Conservation (phyloP, 148 eudicot genomes). For the Camellia japonica region DNA sequence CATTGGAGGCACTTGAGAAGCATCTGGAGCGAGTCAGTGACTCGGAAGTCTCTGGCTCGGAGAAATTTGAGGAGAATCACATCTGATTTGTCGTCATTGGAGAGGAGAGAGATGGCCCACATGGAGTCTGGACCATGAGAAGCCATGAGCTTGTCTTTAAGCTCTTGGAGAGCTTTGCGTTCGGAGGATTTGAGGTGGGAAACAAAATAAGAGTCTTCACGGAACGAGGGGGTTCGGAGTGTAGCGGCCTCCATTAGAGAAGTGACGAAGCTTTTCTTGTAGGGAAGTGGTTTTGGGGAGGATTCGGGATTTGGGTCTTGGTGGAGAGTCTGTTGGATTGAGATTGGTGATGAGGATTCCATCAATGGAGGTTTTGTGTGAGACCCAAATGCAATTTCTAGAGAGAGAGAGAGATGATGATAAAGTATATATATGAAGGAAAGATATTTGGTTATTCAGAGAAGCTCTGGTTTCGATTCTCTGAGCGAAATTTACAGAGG, state of each 20-base stretch:
- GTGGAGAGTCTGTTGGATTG: slow-evolving; percentile 3
- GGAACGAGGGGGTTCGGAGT: slow-evolving; percentile 56
- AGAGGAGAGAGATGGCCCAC: slow-evolving; percentile 62
- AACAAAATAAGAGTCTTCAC: slow-evolving; percentile 75
- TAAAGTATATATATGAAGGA: too few species aligned
- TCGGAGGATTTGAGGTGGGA: slow-evolving; percentile 65
- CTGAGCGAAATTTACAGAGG: too few species aligned
- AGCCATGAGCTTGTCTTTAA: slow-evolving; percentile 44
- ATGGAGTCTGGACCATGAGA: slow-evolving; percentile 33
- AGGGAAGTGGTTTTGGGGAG: slow-evolving; percentile 36
- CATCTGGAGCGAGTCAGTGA: slow-evolving; percentile 55
- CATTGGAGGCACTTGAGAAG: slow-evolving; percentile 51
- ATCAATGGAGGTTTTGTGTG: slow-evolving; percentile 19
- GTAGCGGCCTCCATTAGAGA: slow-evolving; percentile 65
- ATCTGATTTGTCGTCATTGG: slow-evolving; percentile 42
- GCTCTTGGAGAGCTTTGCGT: slow-evolving; percentile 49
- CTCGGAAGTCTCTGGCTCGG: slow-evolving; percentile 76
- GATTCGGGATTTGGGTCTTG: slow-evolving; percentile 22
- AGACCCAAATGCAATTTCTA: slow-evolving; percentile 4
- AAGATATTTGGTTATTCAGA: too few species aligned
- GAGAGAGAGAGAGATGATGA: too few species aligned
- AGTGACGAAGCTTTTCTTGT: slow-evolving; percentile 43
- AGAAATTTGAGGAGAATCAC: slow-evolving; percentile 81
- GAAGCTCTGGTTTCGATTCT: too few species aligned
- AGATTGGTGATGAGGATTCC: slow-evolving; percentile 43